phyloP scores from a whole-genome alignment of 495 filamentous ascomycete genomes.

The Tetracladium setigerum region DNA sequence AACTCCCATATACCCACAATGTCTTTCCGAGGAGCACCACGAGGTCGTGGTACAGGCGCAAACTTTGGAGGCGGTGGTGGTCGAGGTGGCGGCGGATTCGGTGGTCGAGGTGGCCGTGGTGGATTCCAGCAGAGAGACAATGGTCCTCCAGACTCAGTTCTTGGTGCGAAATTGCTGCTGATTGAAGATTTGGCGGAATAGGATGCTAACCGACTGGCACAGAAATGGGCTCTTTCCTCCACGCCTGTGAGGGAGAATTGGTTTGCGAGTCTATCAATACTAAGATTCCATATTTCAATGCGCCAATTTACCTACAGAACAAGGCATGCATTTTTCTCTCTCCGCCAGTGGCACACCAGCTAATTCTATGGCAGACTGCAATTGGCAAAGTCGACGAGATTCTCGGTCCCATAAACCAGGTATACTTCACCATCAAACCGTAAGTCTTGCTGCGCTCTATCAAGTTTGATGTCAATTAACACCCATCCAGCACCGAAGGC shows the following conservation, averaged over 20 bases:
- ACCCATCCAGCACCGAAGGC: conserved; percentile 52
- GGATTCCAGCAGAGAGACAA: conserved; percentile 45
- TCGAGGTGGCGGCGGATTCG: conserved; percentile 41
- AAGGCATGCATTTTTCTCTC: conserved; percentile 48
- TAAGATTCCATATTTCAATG: conserved; percentile 98
- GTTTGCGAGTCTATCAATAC: conserved; percentile 88
- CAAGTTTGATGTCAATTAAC: too few species aligned
- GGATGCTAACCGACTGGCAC: not conserved
- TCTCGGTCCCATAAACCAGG: conserved; percentile 88
- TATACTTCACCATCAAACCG: conserved; percentile 97
- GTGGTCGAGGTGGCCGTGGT: conserved; percentile 46
- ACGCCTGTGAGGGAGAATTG: conserved; percentile 93
- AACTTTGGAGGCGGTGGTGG: conserved; percentile 36
- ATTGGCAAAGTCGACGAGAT: conserved; percentile 95
- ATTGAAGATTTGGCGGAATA: not conserved
- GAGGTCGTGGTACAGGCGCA: conserved; percentile 23
- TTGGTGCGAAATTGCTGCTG: conserved; percentile 17
- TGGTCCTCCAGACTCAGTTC: conserved; percentile 44
- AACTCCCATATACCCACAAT: conserved; percentile 11
- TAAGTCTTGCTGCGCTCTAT: not conserved
- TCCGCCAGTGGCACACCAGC: not conserved
- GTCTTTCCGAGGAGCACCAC: conserved; percentile 23
- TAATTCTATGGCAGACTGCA: conserved; percentile 56
- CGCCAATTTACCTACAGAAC: conserved; percentile 96
- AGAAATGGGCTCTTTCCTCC: conserved; percentile 92